phyloP scores from a whole-genome alignment of 176 grass and related monocot genomes.

The Oryza nivara region DNA sequence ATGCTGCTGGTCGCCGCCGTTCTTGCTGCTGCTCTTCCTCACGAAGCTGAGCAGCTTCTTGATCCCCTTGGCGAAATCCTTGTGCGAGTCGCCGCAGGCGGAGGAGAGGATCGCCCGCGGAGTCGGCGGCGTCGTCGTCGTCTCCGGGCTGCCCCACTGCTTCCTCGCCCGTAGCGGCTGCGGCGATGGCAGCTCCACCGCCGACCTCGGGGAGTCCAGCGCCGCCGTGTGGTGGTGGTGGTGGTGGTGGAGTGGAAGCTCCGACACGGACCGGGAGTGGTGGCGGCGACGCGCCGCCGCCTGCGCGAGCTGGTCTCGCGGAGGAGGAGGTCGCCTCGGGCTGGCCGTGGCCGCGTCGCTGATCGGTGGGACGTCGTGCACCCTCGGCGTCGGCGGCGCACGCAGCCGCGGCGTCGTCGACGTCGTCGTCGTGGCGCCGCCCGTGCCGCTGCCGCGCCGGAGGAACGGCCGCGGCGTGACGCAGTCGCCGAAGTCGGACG shows the following conservation, averaged over 20 bases:
- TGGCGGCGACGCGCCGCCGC: slow-evolving; percentile 1
- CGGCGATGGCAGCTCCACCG: neutral
- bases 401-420: slow-evolving; percentile 5
- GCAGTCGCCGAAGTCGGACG: slow-evolving; percentile 20
- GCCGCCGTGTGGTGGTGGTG: neutral
- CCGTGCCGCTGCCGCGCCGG: slow-evolving; percentile 51
- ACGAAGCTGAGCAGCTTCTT: slow-evolving; percentile 63
- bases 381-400: neutral
- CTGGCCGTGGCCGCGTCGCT: slow-evolving; percentile 24
- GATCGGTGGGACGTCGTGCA: slow-evolving; percentile 40
- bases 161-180: slow-evolving; percentile 32
- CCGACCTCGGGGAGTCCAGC: slow-evolving; percentile 5
- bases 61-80: slow-evolving; percentile 56
- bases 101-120: slow-evolving; percentile 25
- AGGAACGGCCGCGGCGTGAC: slow-evolving; percentile 48
- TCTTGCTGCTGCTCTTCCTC: slow-evolving; percentile 37
- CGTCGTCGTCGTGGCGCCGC: slow-evolving; percentile 8
- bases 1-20: neutral
- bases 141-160: slow-evolving; percentile 54
- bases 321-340: slow-evolving; percentile 11
- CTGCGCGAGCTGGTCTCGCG: neutral
- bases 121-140: neutral
- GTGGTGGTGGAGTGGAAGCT: slow-evolving; percentile 27
- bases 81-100: slow-evolving; percentile 33
- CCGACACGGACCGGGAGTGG: slow-evolving; percentile 43